These are phyloP conservation scores for Quercus alba DNA, from an alignment of 306 rosid genomes.

Conservation along the genomic window DNA sequence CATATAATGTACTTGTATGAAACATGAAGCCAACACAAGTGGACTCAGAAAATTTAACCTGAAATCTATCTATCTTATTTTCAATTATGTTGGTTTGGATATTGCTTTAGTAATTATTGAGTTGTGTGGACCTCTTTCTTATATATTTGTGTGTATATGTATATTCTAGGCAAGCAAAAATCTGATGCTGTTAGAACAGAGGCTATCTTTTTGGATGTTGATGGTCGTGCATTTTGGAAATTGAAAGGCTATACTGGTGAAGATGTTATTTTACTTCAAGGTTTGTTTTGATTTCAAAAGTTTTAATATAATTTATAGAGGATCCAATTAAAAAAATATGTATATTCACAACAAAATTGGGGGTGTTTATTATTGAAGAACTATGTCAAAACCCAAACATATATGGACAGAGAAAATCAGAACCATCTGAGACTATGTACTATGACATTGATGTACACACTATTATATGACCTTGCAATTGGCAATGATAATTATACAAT, in stretches of 20 bases:
- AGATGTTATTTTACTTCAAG: conserved; percentile 42
- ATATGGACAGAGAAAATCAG: neutral
- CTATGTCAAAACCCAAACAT: neutral
- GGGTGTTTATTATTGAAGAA: neutral
- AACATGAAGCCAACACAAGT: neutral
- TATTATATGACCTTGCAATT: neutral
- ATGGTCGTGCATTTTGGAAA: conserved; percentile 44
- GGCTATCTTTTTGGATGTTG: conserved; percentile 34
- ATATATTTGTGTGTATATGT: neutral
- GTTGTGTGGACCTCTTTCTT: neutral
- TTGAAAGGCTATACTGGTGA: conserved; percentile 30
- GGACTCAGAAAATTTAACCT: neutral
- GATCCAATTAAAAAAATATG: neutral
- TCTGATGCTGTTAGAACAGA: conserved; percentile 37
- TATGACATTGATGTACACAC: neutral
- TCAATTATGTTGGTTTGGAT: neutral
- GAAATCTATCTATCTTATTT: neutral
- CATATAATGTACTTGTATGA: neutral
- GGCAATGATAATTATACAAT: neutral
- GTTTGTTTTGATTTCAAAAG: conserved; percentile 11
- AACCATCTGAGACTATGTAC: neutral
- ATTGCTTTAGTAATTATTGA: neutral
- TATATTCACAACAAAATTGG: neutral
- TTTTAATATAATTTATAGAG: neutral
- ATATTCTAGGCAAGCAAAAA: conserved; percentile 22